Base-by-base conservation (phyloP, 176 grass and related monocot genomes). In the Carex kokanica region DNA sequence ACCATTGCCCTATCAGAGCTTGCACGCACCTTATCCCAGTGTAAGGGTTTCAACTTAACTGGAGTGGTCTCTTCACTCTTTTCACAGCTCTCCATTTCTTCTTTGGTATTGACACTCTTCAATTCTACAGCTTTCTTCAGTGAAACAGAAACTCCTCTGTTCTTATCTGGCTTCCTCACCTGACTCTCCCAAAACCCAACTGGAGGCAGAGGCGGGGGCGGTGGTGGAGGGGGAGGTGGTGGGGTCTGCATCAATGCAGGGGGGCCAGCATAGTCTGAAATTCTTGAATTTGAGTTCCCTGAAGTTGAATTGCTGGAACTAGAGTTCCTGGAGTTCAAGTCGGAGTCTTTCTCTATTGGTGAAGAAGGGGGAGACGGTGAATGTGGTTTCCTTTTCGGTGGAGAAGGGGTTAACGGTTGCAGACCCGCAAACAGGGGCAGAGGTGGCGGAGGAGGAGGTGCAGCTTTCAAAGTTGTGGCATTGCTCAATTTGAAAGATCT, bases 1-100 rank as follows among this genome's bases (percentile, higher is more conserved):
- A 99, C 96, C 96, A 99, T 99, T 68, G 88, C 96, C 57, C 96
- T 86, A 79, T 99, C 93, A 5, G 96, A 99, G 83, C 96, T 99
- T 1, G 97, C 97, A 41, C 90, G 93, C 55, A 99, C 93, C 73
- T 99, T 99, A 71, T 99, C 97, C 97, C 97, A 99, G 90, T 99
- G 93, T 83, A 99, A 81, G 4, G 97, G 97, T 82, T 99, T 99
- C 81, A 99, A 79, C 87, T 99, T 99, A 24, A 93, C 92, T 49
- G 91, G 88, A 69, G 91, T 92, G 29, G 89, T 89, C 61, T 99
- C 97, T 84, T 95, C 93, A 18, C 87, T 90, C 84, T 87, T 95
- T 74, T 91, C 90, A 17, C 56, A 49, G 1, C 45, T 74, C 27
- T 91, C 88, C 0, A 84, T 63, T 78, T 85, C 84, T 78, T 88